Evolutionary conservation across 768 basidiomycete genomes (phyloP).

Genomic region (Kwoniella sp.): DNA sequence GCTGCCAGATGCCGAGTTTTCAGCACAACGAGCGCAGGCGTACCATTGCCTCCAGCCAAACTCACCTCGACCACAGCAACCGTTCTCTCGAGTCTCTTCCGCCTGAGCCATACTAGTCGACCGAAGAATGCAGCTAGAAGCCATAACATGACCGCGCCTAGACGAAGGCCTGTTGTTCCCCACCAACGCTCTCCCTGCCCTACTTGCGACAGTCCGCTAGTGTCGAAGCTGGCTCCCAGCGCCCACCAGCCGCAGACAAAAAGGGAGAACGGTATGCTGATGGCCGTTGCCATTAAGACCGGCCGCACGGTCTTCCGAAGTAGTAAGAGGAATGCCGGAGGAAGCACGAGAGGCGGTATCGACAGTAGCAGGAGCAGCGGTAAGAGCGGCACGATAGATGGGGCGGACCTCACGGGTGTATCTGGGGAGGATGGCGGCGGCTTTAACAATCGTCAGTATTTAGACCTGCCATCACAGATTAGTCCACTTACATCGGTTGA

Average conservation of each 20-base stretch:
- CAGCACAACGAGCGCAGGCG: background rate
- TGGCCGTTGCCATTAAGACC: slow-evolving; percentile 59
- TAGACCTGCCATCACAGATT: background rate
- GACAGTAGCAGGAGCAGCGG: slow-evolving; percentile 41
- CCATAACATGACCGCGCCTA: slow-evolving; percentile 74
- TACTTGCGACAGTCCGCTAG: slow-evolving; percentile 22
- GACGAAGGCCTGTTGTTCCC: slow-evolving; percentile 58
- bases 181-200: slow-evolving; percentile 43
- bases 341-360: slow-evolving; percentile 35
- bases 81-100: slow-evolving; percentile 60
- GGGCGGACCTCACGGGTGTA: slow-evolving; percentile 26
- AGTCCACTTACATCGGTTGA: slow-evolving; percentile 40
- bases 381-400: slow-evolving; percentile 43
- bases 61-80: slow-evolving; percentile 51
- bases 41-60: background rate
- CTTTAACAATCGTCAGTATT: slow-evolving; percentile 10
- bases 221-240: slow-evolving; percentile 45
- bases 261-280: slow-evolving; percentile 46
- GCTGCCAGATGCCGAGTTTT: slow-evolving; percentile 13
- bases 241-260: slow-evolving; percentile 48
- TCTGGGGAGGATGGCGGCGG: slow-evolving; percentile 26
- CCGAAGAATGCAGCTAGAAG: slow-evolving; percentile 66
- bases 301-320: slow-evolving; percentile 77
- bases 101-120: slow-evolving; percentile 55
- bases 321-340: slow-evolving; percentile 52